Conservation (phyloP, 1,284 basidiomycete genomes). For the Singerocomus rubriflavus region DNA sequence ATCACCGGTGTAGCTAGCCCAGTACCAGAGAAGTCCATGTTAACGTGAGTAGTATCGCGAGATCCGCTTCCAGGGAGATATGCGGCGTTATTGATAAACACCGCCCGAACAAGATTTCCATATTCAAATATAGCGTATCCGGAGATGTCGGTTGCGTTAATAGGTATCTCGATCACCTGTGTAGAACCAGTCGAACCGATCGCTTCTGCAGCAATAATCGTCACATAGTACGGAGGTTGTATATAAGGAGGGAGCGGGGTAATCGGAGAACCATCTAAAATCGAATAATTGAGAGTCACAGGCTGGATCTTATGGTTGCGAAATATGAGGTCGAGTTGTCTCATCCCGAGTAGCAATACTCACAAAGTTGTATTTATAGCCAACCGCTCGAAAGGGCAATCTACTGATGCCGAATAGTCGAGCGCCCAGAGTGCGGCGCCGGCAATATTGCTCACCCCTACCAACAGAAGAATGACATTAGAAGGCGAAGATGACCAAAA, state of each 20-base stretch:
- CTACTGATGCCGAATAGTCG: slow-evolving; percentile 50
- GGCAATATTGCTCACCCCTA: slow-evolving; percentile 62
- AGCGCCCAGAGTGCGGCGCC: slow-evolving; percentile 69
- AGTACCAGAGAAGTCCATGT: slow-evolving; percentile 36
- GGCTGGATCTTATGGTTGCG: slow-evolving; percentile 48
- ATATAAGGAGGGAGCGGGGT: slow-evolving; percentile 52
- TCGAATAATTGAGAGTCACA: slow-evolving; percentile 48
- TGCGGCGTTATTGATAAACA: slow-evolving; percentile 57
- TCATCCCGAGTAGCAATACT: slow-evolving; percentile 6
- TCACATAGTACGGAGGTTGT: slow-evolving; percentile 60
- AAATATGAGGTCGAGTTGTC: neutral
- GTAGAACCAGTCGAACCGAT: slow-evolving; percentile 41
- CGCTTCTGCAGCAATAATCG: slow-evolving; percentile 46
- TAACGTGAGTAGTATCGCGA: slow-evolving; percentile 43
- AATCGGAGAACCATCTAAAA: slow-evolving; percentile 48
- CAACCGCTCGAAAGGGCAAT: slow-evolving; percentile 45
- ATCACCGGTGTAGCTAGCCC: slow-evolving; percentile 23
- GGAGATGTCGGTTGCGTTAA: slow-evolving; percentile 49
- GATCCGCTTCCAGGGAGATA: slow-evolving; percentile 41
- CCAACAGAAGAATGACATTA: neutral
- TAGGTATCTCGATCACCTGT: slow-evolving; percentile 48
- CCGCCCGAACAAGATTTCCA: slow-evolving; percentile 42
- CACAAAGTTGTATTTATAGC: slow-evolving; percentile 48
- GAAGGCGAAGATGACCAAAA: neutral
- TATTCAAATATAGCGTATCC: slow-evolving; percentile 63